Evolutionary conservation across 345 rosid species (phyloP).

Genomic region (Atalantia buxifolia): DNA sequence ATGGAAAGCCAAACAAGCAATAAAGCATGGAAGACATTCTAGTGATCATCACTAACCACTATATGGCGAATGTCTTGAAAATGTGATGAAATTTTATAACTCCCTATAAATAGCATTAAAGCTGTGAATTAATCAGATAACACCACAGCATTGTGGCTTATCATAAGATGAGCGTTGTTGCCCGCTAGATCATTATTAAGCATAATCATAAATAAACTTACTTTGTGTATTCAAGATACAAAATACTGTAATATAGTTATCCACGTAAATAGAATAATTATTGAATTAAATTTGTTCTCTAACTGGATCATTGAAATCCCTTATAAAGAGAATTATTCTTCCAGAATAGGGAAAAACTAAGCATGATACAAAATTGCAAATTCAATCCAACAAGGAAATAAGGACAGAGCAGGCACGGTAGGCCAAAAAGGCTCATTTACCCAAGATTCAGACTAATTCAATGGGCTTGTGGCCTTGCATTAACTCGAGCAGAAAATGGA

Average conservation of each 20-base stretch:
- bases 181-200: too few relatives aligned
- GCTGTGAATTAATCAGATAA: too few relatives aligned
- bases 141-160: fast-evolving
- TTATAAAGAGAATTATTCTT: neutral
- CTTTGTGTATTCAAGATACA: too few relatives aligned
- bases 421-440: neutral
- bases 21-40: too few relatives aligned
- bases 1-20: too few relatives aligned
- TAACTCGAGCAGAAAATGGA: neutral
- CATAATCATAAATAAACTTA: too few relatives aligned
- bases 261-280: neutral
- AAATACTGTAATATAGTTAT: too few relatives aligned
- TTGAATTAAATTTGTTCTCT: neutral
- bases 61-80: too few relatives aligned
- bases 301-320: neutral
- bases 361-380: neutral
- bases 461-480: neutral
- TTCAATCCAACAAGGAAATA: neutral
- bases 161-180: fast-evolving
- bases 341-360: neutral
- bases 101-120: too few relatives aligned
- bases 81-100: too few relatives aligned
- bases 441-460: neutral
- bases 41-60: too few relatives aligned
- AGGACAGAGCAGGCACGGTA: neutral